Conservation (phyloP, 768 basidiomycete genomes). For the Suillus spraguei region DNA sequence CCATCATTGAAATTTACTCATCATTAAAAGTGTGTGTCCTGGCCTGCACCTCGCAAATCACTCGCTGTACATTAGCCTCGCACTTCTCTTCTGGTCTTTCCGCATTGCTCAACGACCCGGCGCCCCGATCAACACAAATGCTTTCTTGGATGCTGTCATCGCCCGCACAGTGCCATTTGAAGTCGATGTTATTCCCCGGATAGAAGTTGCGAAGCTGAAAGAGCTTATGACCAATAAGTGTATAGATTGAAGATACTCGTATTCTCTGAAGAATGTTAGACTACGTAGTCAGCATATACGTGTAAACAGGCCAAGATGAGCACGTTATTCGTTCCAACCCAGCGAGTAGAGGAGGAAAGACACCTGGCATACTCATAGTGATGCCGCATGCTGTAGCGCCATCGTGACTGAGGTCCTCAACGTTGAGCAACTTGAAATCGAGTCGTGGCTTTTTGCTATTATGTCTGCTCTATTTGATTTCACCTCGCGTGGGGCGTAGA, state of each 20-base stretch:
- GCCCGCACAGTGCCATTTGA: background rate
- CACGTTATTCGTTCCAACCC: background rate
- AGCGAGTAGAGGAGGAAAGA: background rate
- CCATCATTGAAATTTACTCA: background rate
- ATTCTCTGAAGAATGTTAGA: background rate
- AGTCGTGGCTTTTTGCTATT: too few relatives aligned
- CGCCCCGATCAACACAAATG: background rate
- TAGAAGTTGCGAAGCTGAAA: slow-evolving; percentile 19
- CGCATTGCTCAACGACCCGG: background rate
- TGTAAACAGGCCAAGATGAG: background rate
- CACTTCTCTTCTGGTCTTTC: slow-evolving; percentile 54
- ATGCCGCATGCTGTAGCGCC: too few relatives aligned
- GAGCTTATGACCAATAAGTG: slow-evolving; percentile 13
- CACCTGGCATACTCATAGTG: background rate
- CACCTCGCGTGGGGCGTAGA: too few relatives aligned
- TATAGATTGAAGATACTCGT: background rate
- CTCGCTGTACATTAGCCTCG: slow-evolving; percentile 63
- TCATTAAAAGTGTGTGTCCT: slow-evolving; percentile 50
- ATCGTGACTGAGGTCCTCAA: too few relatives aligned
- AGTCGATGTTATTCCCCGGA: background rate
- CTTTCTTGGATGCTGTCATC: background rate
- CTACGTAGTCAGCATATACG: background rate
- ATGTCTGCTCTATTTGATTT: too few relatives aligned
- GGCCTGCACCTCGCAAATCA: slow-evolving; percentile 49
- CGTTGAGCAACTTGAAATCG: too few relatives aligned